A percentile compares a stretch with the other conserved stretches of the same genome.
These are phyloP conservation scores for Stephanodiscus triporus DNA, from an alignment of 108 stramenopile species.

Conservation along the genomic window DNA sequence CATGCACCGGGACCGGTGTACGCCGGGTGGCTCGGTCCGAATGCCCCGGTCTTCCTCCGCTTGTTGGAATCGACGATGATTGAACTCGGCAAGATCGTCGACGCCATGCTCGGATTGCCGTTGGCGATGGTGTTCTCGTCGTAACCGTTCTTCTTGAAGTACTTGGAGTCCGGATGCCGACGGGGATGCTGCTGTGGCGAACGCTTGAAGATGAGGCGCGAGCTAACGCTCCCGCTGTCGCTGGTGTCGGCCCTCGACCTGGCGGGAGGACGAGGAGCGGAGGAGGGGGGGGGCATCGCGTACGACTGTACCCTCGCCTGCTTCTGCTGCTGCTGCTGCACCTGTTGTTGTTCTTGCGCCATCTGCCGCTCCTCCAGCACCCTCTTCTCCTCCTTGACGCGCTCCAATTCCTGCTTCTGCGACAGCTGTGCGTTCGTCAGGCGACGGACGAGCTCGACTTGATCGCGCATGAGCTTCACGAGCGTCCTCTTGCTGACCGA, in stretches of 20 bases:
- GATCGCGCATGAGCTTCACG: conserved; percentile 42
- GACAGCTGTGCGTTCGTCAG: conserved; percentile 53
- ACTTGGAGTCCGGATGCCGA: conserved; percentile 12
- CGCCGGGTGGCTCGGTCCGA: neutral
- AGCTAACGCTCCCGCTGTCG: conserved; percentile 4
- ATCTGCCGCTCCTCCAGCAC: conserved; percentile 23
- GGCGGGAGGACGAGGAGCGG: neutral
- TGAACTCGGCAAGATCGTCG: conserved; percentile 39
- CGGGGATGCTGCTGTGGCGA: conserved; percentile 3
- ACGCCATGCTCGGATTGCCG: conserved; percentile 24
- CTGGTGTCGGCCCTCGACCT: neutral
- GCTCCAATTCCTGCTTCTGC: conserved; percentile 44
- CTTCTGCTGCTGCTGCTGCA: conserved; percentile 1
- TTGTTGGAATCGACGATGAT: conserved; percentile 28
- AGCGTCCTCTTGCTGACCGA: conserved; percentile 31
- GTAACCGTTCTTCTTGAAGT: conserved; percentile 5
- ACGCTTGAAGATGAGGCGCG: neutral
- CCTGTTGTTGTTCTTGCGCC: neutral
- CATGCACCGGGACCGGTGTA: conserved; percentile 24
- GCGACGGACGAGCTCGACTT: conserved; percentile 36
- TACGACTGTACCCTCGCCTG: neutral
- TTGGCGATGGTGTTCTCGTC: conserved; percentile 24
- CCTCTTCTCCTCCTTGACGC: conserved; percentile 39
- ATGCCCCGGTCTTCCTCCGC: conserved; percentile 11
- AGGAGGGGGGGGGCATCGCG: neutral